Conservation (phyloP, 352 stramenopile species). For the Hyaloperonospora arabidopsidis region DNA sequence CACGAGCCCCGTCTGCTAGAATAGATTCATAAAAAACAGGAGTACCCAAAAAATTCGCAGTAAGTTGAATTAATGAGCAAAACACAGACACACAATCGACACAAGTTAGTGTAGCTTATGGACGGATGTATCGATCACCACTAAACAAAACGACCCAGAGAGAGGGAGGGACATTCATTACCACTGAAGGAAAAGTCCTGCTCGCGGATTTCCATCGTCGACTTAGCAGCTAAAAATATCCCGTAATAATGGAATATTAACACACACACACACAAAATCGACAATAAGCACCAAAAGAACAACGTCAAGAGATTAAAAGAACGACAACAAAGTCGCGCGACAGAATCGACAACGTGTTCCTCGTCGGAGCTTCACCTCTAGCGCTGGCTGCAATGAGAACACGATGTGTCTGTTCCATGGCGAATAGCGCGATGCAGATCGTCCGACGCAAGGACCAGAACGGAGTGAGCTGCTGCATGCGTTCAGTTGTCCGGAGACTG, state of each 20-base stretch:
- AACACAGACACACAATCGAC: conserved; percentile 5
- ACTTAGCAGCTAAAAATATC: conserved; percentile 18
- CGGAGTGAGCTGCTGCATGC: conserved; percentile 16
- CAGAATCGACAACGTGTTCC: conserved; percentile 10
- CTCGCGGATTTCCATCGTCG: conserved; percentile 49
- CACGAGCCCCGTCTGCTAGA: conserved; percentile 31
- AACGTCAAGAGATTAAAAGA: not conserved
- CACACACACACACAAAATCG: too few relatives aligned
- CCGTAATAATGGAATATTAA: not conserved
- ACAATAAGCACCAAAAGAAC: conserved; percentile 9
- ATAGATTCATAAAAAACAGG: conserved; percentile 11
- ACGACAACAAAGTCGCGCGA: conserved; percentile 10
- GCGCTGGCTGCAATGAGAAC: conserved; percentile 20
- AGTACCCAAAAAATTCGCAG: not conserved
- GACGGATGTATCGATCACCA: conserved; percentile 11
- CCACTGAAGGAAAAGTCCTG: conserved; percentile 63
- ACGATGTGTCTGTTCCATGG: conserved; percentile 23
- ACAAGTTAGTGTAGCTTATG: conserved; percentile 18
- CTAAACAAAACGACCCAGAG: not conserved
- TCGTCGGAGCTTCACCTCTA: conserved; percentile 14
- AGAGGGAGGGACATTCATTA: conserved; percentile 15
- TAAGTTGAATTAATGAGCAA: not conserved
- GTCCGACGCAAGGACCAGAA: conserved; percentile 2
- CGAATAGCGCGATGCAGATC: conserved; percentile 19
- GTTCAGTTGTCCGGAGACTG: conserved; percentile 7